Evolutionary conservation across 768 basidiomycete genomes (phyloP).

Genomic region (Megacollybia marginata): DNA sequence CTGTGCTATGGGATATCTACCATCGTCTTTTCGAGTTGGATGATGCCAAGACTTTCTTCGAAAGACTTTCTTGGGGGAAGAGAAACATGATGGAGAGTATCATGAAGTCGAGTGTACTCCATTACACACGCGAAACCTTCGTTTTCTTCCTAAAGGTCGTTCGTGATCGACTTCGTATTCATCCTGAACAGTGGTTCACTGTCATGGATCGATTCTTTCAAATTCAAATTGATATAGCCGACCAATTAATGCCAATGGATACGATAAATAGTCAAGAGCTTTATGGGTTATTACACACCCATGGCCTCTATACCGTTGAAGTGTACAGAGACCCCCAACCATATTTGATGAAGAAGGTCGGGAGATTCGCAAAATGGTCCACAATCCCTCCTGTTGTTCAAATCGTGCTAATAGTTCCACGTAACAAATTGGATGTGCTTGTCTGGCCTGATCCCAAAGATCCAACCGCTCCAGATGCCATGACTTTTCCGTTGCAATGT

Average conservation of each 20-base stretch:
- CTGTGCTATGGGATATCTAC: constrained; percentile 35
- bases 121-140: constrained; percentile 44
- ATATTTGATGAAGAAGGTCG: constrained; percentile 8
- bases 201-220: constrained; percentile 28
- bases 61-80: neutral
- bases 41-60: constrained; percentile 10
- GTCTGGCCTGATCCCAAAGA: constrained; percentile 13
- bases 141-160: constrained; percentile 35
- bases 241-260: constrained; percentile 12
- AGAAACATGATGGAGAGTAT: constrained; percentile 7
- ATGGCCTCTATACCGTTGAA: constrained; percentile 26
- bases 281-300: constrained; percentile 32
- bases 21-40: constrained; percentile 37
- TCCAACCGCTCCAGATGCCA: constrained; percentile 5
- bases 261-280: constrained; percentile 39
- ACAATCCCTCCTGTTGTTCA: constrained; percentile 24
- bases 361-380: constrained; percentile 20
- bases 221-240: constrained; percentile 6
- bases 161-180: constrained; percentile 22
- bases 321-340: constrained; percentile 6
- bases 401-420: constrained; percentile 27
- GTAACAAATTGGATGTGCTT: constrained; percentile 19
- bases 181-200: constrained; percentile 30
- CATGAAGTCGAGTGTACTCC: constrained; percentile 18
- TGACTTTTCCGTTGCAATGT: constrained; percentile 29